phyloP scores from a whole-genome alignment of 495 filamentous ascomycete species.

The Aspergillus nidulans region DNA sequence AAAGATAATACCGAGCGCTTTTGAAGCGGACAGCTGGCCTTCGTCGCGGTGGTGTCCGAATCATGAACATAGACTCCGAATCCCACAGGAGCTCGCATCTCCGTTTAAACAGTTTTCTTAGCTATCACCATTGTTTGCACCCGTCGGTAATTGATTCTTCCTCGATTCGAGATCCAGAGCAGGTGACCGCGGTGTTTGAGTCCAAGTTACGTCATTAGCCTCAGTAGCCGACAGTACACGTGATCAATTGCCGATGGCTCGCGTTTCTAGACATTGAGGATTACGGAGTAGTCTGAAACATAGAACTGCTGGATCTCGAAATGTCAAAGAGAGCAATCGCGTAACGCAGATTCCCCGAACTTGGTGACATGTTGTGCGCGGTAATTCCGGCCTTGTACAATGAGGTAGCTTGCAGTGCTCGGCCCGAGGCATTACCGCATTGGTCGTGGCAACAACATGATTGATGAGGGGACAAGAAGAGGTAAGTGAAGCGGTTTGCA shows the following conservation, averaged over 20 bases:
- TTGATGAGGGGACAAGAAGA: neutral
- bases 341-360: no score
- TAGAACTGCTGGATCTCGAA: neutral
- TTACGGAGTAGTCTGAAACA: no score
- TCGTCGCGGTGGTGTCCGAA: slow-evolving; percentile 1
- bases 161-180: neutral
- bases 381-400: neutral
- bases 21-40: neutral
- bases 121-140: neutral
- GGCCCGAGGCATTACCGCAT: slow-evolving; percentile 6
- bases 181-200: neutral
- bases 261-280: neutral
- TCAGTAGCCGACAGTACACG: neutral
- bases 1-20: neutral
- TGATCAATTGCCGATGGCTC: slow-evolving; percentile 7
- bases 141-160: slow-evolving; percentile 6
- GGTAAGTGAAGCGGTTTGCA: neutral
- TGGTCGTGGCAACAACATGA: neutral
- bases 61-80: neutral
- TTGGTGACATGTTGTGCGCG: no score
- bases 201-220: neutral
- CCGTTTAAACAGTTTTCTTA: neutral
- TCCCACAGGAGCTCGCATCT: neutral
- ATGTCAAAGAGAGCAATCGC: neutral
- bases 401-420: neutral